These are phyloP conservation scores for Paecilomyces niveus DNA, from an alignment of 2,329 filamentous ascomycete species.

Conservation along the genomic window DNA sequence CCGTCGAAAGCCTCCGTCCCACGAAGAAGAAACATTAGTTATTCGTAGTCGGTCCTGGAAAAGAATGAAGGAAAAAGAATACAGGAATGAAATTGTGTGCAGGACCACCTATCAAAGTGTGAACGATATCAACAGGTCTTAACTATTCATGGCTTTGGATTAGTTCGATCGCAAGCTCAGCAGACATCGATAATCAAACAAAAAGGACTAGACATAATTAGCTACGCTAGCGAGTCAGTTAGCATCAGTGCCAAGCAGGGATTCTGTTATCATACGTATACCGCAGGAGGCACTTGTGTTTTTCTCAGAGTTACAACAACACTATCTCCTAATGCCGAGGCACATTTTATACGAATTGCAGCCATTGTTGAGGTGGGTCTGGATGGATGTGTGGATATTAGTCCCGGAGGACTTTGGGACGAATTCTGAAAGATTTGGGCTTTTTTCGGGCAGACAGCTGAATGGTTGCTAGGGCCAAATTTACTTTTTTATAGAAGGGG, in stretches of 20 bases:
- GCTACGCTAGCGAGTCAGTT: neutral
- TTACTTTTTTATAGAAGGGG: no score
- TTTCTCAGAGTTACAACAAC: neutral
- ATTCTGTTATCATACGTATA: neutral
- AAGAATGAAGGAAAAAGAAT: neutral
- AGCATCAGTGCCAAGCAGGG: neutral
- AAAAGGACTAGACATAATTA: neutral
- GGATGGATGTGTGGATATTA: no score
- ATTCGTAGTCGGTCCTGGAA: neutral
- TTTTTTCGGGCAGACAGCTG: no score
- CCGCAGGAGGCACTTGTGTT: neutral
- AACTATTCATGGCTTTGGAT: neutral
- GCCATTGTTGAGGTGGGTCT: no score
- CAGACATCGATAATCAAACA: neutral
- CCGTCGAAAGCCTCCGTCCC: neutral
- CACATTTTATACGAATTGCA: no score
- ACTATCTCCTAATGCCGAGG: no score
- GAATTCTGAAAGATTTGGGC: no score
- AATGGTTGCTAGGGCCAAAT: no score
- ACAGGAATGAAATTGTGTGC: neutral
- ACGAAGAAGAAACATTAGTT: neutral
- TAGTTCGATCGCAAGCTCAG: neutral
- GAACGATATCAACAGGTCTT: neutral
- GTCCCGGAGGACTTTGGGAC: no score
- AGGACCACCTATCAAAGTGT: neutral